Conservation (phyloP, 352 stramenopile genomes). For the Globisporangium abappressorium region DNA sequence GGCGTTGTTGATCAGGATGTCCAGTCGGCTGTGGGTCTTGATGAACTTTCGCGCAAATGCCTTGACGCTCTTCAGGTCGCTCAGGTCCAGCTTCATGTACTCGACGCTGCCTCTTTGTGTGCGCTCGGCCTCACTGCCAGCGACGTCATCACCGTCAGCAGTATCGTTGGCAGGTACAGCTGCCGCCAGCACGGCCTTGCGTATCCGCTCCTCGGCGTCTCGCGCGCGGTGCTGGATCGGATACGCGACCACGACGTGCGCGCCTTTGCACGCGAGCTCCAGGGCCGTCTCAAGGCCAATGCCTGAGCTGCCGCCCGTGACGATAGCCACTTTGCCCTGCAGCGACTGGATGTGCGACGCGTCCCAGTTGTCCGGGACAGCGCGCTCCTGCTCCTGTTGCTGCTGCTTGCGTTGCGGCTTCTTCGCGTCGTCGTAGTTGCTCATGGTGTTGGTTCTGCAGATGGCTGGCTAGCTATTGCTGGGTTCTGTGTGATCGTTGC, state of each 20-base stretch:
- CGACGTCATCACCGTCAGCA: not conserved
- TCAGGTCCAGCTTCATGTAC: slow-evolving; percentile 42
- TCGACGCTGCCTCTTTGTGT: slow-evolving; percentile 22
- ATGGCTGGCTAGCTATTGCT: not conserved
- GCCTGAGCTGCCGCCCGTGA: slow-evolving; percentile 30
- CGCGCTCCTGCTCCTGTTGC: not conserved
- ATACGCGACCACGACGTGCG: slow-evolving; percentile 31
- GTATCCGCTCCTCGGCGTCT: slow-evolving; percentile 18
- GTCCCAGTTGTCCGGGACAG: slow-evolving; percentile 19
- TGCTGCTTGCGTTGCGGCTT: not conserved
- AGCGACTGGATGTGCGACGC: slow-evolving; percentile 22
- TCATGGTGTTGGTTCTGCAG: not conserved
- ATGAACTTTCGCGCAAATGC: slow-evolving; percentile 31
- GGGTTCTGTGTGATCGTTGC: not conserved
- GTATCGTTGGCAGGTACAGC: slow-evolving; percentile 13
- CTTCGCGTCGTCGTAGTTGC: not conserved
- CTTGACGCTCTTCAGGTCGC: slow-evolving; percentile 26
- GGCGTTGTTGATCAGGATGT: slow-evolving; percentile 44
- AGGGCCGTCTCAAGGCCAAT: slow-evolving; percentile 28
- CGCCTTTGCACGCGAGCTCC: slow-evolving; percentile 25
- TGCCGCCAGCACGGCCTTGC: slow-evolving; percentile 5
- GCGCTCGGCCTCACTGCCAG: not conserved
- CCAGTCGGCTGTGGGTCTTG: slow-evolving; percentile 23
- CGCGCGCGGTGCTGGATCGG: slow-evolving; percentile 2
- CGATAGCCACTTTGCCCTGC: slow-evolving; percentile 28